A percentile compares a stretch with the other conserved stretches of the same genome.
These are phyloP conservation scores for Fomes fomentarius DNA, from an alignment of 1,284 basidiomycete species.

Conservation along the genomic window DNA sequence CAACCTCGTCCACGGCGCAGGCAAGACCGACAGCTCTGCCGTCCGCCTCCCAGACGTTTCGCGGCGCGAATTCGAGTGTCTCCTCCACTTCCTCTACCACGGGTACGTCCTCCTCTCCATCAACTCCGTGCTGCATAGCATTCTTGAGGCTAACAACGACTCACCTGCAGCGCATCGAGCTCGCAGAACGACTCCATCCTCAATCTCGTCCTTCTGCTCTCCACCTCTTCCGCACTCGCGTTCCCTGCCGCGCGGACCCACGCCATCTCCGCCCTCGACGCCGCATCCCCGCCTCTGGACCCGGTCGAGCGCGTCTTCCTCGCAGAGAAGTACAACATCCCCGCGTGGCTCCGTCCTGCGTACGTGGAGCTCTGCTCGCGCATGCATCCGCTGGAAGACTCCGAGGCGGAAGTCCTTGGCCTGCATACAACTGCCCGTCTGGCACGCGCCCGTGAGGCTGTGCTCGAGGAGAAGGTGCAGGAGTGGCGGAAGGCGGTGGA, in stretches of 20 bases:
- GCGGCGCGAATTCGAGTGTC: slow-evolving; percentile 29
- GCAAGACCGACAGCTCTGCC: slow-evolving; percentile 27
- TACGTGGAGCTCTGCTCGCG: slow-evolving; percentile 27
- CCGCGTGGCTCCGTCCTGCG: slow-evolving; percentile 26
- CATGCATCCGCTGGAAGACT: slow-evolving; percentile 24
- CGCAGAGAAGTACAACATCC: slow-evolving; percentile 27
- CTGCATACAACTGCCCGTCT: slow-evolving; percentile 23
- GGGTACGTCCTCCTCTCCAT: slow-evolving; percentile 15
- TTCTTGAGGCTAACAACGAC: neutral
- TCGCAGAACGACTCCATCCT: slow-evolving; percentile 21
- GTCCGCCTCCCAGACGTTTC: slow-evolving; percentile 26
- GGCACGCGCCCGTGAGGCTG: slow-evolving; percentile 24
- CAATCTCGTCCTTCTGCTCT: slow-evolving; percentile 27
- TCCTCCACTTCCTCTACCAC: slow-evolving; percentile 33
- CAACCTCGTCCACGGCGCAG: slow-evolving; percentile 19
- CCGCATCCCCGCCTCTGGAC: slow-evolving; percentile 24
- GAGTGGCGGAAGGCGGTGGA: slow-evolving; percentile 23
- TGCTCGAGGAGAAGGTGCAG: slow-evolving; percentile 23
- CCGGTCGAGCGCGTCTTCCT: slow-evolving; percentile 29
- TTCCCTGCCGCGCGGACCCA: slow-evolving; percentile 30
- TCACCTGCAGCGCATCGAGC: slow-evolving; percentile 11
- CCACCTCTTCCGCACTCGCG: slow-evolving; percentile 27
- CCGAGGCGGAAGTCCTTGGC: slow-evolving; percentile 28
- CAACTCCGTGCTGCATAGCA: neutral
- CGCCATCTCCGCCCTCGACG: slow-evolving; percentile 26